Base-by-base conservation (phyloP, 768 basidiomycete genomes). In the Cubamyces sp. region DNA sequence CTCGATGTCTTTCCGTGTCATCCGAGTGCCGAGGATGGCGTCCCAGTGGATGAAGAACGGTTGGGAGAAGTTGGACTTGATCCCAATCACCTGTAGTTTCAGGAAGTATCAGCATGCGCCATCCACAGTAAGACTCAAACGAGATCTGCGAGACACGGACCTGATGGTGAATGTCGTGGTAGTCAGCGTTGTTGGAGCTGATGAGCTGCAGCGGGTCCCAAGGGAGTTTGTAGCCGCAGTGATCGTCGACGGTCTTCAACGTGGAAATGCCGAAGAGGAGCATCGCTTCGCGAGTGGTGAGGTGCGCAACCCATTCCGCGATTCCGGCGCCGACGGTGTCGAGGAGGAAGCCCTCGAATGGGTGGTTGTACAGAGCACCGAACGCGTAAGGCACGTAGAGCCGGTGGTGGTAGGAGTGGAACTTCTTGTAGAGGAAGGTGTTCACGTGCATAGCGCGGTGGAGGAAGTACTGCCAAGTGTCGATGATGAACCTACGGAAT, bases 31-130 rank as follows among this genome's bases (percentile, higher is more conserved):
- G 56, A 97, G 80, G 25, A 97, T 71, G 9, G 75, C 75, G 71
- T 98, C 96, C 94, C 94, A 98, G 69, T 96, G 94, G 46, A 96
- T 79, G 74, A 96, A 99, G 80, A 94, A 98, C 0, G 96, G 96
- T 70, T 98, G 96, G 1, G 91, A 82, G 72, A 95, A 99, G 72
- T 99, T 99, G 45, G 87, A 90, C 76, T 98, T 98, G 78, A 97
- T 92, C 3, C 96, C 96, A 63, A 91, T 84, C 37, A 79, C 72
- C 86, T 88, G 59, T 6, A 42, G 46, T 63, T 53, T 64, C 48
- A 46, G 15, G 5, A 28, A 16, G 43, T 37, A 18, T 64, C 47
- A 58, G 46, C 41, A 45, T 16, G 18, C 16, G 9, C 18, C 16
- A 25, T 34, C 34, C 34, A 18, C 18, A 18, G 23, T 15, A 3